Base-by-base conservation (phyloP, 2,329 filamentous ascomycete species). In the Diaporthe caulivora region DNA sequence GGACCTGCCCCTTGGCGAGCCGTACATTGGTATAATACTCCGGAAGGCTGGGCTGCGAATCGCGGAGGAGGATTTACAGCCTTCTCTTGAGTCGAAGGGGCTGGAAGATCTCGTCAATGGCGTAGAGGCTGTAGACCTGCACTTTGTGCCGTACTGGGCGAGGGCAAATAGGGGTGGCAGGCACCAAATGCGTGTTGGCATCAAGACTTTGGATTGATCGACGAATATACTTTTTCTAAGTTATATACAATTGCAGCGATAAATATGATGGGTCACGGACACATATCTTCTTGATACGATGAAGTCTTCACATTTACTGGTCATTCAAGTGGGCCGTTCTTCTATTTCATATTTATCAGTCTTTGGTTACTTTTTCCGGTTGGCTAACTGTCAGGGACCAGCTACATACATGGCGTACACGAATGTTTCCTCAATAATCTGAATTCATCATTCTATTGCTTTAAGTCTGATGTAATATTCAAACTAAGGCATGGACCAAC, bases 121-220 rank as follows among this genome's bases (percentile, higher is more conserved):
- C 4, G 65, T 58, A 58, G 75, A 55, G 2, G 47, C 24, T 13
- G 72, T 77, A 47, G 81, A 85, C 3, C 78, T 90, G 53, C 78
- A 82, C 1, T 89, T 89, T 78, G 80, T 90, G 58, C 88, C 89
- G 29, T 90, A 89, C 76, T 88, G 87, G 77, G 83, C 88, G 72
- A 81, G 88, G 31, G 87, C 87, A 24, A 90, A 90, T 75, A 79
- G 88, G 54, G 86, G 87, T 13, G 72, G 69, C 5, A 68, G 62
- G 42, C 44, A 51, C 9, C 72, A 74, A 31, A 74, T 74, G 72
- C 58, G 72, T 26, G 72, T 74, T 6, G 72, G 72, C 7, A 73
- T 73, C 21, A 73, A 42, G n/a, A 73, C 72, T 5, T 34, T 73
- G 40, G 68, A 67, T 42, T 71, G 53, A 72, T 37, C 9, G 9